Evolutionary conservation across 2,329 filamentous ascomycete species (phyloP), one percentile per base, ranked within the genome.

Genomic region (Chrysosporium queenslandicum): DNA sequence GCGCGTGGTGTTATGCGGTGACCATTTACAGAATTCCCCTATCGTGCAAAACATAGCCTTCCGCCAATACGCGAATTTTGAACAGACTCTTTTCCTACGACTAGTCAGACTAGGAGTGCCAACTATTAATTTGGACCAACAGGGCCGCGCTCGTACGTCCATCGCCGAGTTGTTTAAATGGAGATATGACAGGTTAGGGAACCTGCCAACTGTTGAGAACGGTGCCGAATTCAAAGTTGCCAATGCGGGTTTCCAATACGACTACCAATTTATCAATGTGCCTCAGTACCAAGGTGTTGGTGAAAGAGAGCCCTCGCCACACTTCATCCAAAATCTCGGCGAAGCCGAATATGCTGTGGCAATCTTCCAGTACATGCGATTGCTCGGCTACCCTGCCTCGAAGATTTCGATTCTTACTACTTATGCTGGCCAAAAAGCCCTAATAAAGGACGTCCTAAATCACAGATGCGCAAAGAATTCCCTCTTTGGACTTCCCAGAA

Each of bases 341-440:
- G 92, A 98, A 70, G 92, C 92, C 2, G 94, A 98, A 70, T 98
- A 97, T 66, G 86, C 89, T 1, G 92, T 97, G 23, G 92, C 92
- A 2, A 78, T 98, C 27, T 98, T 83, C 71, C 89, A 95, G 71
- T 98, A 97, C 67, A 97, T 98, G 92, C 84, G 92, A 18, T 75
- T 98, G 18, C 80, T 98, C 3, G 92, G 91, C 16, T 98, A 98
- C 61, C 87, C 92, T 4, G 86, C 87, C 3, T 72, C 73, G 36
- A 80, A 85, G 64, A 96, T 98, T 61, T 87, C 81, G 46, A 95
- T 98, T 55, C 75, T 98, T 51, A 86, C 90, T 2, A 94, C 91
- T 0, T 98, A 98, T 66, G 89, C 92, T 14, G 92, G 92, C 2
- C 92, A 98, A 66, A 78, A 83, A 54, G 88, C 90, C 29, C 74